Conservation (phyloP, 148 eudicot genomes). For the Beta vulgaris region DNA sequence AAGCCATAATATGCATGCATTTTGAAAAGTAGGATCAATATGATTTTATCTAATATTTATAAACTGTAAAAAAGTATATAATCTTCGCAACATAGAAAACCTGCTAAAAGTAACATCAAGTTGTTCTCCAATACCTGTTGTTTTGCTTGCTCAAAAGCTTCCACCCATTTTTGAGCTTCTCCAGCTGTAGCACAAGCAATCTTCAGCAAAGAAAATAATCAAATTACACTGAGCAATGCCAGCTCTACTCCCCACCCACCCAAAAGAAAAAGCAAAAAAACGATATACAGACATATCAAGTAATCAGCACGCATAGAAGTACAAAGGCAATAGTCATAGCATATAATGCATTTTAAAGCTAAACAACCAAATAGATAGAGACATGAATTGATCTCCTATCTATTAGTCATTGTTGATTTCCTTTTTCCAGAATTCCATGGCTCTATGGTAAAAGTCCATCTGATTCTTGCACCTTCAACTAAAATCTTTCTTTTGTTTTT, state of each 20-base stretch:
- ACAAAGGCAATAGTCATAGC: background rate
- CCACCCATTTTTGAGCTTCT: slow-evolving; percentile 84
- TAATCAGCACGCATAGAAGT: background rate
- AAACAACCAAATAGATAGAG: background rate
- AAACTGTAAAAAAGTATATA: background rate
- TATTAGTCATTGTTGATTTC: background rate
- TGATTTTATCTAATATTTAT: background rate
- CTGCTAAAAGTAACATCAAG: background rate
- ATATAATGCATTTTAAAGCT: background rate
- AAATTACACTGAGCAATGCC: slow-evolving; percentile 6
- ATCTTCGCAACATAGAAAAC: slow-evolving; percentile 6
- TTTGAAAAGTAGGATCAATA: background rate
- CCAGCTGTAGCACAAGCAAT: slow-evolving; percentile 95
- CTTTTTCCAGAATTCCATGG: too few species aligned
- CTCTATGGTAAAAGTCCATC: too few species aligned
- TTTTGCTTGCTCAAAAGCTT: slow-evolving; percentile 94
- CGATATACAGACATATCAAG: background rate
- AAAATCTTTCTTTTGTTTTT: too few species aligned
- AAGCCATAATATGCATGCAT: background rate
- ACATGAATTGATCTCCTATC: background rate
- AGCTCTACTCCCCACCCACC: slow-evolving; percentile 8
- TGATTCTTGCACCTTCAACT: too few species aligned
- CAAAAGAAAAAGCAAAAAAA: background rate
- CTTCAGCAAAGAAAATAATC: slow-evolving; percentile 46
- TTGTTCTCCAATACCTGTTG: slow-evolving; percentile 49